A percentile compares a stretch with the other conserved stretches of the same genome.
Evolutionary conservation across 352 stramenopile genomes (phyloP).

Genomic region (Aphanomyces euteiches): DNA sequence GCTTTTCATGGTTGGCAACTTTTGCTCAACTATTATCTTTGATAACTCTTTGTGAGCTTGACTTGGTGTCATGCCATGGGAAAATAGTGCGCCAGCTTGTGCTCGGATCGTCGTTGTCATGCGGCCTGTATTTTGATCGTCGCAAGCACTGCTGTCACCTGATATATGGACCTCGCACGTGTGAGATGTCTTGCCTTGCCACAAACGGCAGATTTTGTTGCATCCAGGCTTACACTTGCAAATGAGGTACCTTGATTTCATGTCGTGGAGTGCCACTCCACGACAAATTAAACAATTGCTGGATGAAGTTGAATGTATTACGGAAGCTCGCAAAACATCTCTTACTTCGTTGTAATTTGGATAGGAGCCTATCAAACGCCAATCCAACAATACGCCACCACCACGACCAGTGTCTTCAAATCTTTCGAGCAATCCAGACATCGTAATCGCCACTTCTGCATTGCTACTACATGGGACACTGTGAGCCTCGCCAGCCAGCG

Average conservation of each 20-base stretch:
- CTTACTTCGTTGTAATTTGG: too few relatives aligned
- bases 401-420: too few relatives aligned
- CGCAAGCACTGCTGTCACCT: neutral
- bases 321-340: too few relatives aligned
- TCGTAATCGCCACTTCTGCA: too few relatives aligned
- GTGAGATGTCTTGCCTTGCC: neutral
- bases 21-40: neutral
- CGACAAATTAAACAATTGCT: too few relatives aligned
- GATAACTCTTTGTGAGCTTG: neutral
- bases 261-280: neutral
- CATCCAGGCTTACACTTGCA: neutral
- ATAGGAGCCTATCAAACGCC: too few relatives aligned
- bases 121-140: neutral
- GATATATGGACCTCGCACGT: neutral
- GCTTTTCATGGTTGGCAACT: neutral
- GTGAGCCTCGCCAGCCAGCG: too few relatives aligned
- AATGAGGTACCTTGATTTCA: neutral
- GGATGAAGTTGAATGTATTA: too few relatives aligned
- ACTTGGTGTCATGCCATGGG: neutral
- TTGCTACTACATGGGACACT: too few relatives aligned
- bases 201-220: neutral
- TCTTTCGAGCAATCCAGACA: too few relatives aligned
- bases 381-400: too few relatives aligned
- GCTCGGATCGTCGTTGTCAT: neutral
- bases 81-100: neutral